A percentile compares a stretch with the other conserved stretches of the same genome.
Evolutionary conservation across 176 grass and related monocot genomes (phyloP).

Genomic region (Bonia amplexicaulis): DNA sequence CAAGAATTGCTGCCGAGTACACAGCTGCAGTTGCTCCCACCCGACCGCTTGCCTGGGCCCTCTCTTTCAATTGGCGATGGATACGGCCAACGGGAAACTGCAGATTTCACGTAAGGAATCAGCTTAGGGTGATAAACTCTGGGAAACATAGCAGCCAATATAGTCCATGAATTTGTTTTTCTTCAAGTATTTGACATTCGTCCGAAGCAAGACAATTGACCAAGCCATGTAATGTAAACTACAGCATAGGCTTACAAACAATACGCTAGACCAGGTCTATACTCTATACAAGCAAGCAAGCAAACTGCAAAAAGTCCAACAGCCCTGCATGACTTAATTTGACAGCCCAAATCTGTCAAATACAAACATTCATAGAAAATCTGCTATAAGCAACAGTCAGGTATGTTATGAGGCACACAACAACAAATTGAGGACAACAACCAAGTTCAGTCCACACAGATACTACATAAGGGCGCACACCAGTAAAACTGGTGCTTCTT

Average conservation of each 20-base stretch:
- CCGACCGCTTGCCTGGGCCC: conserved; percentile 28
- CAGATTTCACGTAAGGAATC: background rate
- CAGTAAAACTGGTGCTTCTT: background rate
- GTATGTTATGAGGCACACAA: background rate
- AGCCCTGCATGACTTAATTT: background rate
- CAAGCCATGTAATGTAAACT: background rate
- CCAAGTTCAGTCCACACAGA: background rate
- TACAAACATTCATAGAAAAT: background rate
- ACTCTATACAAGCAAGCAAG: background rate
- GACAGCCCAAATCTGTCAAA: background rate
- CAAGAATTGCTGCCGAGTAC: conserved; percentile 50
- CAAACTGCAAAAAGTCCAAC: background rate
- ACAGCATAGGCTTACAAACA: background rate
- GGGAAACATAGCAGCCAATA: background rate
- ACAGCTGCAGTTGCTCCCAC: conserved; percentile 58
- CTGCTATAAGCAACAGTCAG: background rate
- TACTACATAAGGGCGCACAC: background rate
- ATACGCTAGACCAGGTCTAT: background rate
- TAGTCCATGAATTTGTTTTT: background rate
- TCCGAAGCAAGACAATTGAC: background rate
- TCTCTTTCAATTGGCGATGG: conserved; percentile 45
- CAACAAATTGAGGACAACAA: background rate
- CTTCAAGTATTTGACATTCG: background rate
- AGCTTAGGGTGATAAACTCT: background rate
- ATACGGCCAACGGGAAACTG: conserved; percentile 62